Conservation (phyloP, 2,329 filamentous ascomycete genomes). For the Claviceps cyperi region DNA sequence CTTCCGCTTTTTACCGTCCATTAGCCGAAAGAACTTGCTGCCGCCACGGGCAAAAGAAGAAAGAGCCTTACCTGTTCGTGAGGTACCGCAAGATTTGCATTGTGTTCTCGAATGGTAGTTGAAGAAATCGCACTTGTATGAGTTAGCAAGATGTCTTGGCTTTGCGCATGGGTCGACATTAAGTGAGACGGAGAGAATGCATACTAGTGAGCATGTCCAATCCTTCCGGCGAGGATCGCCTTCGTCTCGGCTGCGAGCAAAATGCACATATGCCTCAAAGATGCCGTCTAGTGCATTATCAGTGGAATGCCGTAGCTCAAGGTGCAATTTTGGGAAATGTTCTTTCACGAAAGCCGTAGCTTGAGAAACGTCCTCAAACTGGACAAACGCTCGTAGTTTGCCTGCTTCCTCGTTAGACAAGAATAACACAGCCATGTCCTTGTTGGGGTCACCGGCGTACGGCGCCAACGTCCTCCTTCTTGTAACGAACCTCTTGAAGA, state of each 20-base stretch:
- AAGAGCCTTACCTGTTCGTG: conserved; percentile 15
- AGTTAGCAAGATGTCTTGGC: conserved; percentile 8
- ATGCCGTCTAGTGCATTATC: conserved; percentile 25
- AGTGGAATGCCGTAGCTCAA: conserved; percentile 22
- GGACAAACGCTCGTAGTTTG: conserved; percentile 25
- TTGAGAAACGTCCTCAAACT: conserved; percentile 26
- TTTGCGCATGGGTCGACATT: background rate
- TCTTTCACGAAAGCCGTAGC: conserved; percentile 27
- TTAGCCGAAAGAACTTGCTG: background rate
- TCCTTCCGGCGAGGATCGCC: conserved; percentile 16
- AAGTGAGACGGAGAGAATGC: conserved; percentile 2
- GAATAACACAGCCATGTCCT: background rate
- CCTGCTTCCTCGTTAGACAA: conserved; percentile 13
- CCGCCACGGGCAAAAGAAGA: background rate
- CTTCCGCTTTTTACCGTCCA: conserved; percentile 3
- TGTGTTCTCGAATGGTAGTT: conserved; percentile 24
- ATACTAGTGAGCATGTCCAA: conserved; percentile 23
- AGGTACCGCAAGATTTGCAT: conserved; percentile 24
- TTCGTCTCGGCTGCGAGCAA: conserved; percentile 24
- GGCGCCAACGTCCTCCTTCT: no score
- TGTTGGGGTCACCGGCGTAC: no score
- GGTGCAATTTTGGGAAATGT: conserved; percentile 25
- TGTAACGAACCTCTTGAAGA: conserved; percentile 18
- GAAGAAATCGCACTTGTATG: conserved; percentile 22
- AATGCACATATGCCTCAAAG: conserved; percentile 25